Conservation (phyloP, 2,329 filamentous ascomycete genomes). For the Teratosphaeria nubilosa region DNA sequence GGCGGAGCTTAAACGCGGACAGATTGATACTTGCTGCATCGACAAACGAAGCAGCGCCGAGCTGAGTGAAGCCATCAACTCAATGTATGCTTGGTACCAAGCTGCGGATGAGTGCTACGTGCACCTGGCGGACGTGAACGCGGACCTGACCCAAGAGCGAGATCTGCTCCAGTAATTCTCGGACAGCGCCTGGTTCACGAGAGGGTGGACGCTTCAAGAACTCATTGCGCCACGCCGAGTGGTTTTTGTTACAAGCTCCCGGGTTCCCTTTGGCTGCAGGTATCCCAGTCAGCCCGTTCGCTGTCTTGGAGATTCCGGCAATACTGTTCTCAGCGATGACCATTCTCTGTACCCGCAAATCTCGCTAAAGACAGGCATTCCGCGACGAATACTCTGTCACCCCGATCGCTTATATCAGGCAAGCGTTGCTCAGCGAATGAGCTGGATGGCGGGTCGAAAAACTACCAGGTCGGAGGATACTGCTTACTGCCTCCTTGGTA, state of each 20-base stretch:
- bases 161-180: too few relatives aligned
- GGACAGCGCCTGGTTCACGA: background rate
- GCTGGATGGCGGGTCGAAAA: slow-evolving; percentile 7
- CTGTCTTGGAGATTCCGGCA: background rate
- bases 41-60: slow-evolving; percentile 10
- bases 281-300: background rate
- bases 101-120: slow-evolving; percentile 25
- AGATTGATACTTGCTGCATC: slow-evolving; percentile 5
- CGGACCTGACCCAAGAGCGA: too few relatives aligned
- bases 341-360: background rate
- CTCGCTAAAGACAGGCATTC: background rate
- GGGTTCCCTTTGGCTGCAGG: background rate
- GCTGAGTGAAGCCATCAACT: slow-evolving; percentile 11
- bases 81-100: slow-evolving; percentile 23
- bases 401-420: background rate
- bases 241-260: background rate
- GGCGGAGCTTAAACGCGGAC: too few relatives aligned
- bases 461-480: slow-evolving; percentile 1
- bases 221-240: background rate
- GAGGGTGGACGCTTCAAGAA: background rate
- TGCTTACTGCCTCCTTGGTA: slow-evolving; percentile 5
- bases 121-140: slow-evolving; percentile 16
- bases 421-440: slow-evolving; percentile 2
- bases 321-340: background rate
- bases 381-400: background rate